These are phyloP conservation scores for Vaccinium corymbosum DNA, from an alignment of 148 eudicot genomes.

Conservation along the genomic window DNA sequence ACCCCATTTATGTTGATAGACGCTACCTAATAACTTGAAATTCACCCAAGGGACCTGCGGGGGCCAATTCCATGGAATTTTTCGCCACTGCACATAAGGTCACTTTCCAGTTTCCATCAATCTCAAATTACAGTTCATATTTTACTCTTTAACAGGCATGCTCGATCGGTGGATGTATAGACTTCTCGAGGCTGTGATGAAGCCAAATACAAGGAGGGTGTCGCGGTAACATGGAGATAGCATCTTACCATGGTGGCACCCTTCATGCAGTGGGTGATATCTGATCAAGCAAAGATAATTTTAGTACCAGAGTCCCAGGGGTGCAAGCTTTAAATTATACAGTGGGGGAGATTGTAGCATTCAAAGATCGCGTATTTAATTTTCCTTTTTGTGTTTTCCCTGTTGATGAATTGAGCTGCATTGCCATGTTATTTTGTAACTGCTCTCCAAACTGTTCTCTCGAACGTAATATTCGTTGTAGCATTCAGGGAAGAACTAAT, in stretches of 20 bases:
- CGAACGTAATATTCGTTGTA: too few relatives aligned
- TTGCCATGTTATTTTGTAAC: not conserved
- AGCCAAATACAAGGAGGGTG: conserved; percentile 45
- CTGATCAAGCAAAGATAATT: not conserved
- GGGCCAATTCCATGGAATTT: too few relatives aligned
- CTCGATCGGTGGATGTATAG: conserved; percentile 92
- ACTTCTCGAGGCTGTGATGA: conserved; percentile 60
- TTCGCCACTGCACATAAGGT: not conserved
- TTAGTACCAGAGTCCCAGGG: not conserved
- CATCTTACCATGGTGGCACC: not conserved
- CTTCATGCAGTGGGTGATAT: not conserved
- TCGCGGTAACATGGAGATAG: conserved; percentile 17
- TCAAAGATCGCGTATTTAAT: not conserved
- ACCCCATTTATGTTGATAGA: too few relatives aligned
- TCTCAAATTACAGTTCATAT: too few relatives aligned
- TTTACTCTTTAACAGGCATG: conserved; percentile 52
- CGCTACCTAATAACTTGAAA: too few relatives aligned
- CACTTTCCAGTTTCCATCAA: not conserved
- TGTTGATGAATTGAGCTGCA: not conserved
- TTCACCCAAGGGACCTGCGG: too few relatives aligned
- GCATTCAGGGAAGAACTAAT: not conserved
- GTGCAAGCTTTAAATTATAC: not conserved
- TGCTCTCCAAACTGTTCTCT: not conserved
- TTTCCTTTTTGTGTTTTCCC: not conserved
- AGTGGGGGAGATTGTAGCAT: not conserved